Conservation (phyloP, 257 asterid species). For the Agastache rugosa region DNA sequence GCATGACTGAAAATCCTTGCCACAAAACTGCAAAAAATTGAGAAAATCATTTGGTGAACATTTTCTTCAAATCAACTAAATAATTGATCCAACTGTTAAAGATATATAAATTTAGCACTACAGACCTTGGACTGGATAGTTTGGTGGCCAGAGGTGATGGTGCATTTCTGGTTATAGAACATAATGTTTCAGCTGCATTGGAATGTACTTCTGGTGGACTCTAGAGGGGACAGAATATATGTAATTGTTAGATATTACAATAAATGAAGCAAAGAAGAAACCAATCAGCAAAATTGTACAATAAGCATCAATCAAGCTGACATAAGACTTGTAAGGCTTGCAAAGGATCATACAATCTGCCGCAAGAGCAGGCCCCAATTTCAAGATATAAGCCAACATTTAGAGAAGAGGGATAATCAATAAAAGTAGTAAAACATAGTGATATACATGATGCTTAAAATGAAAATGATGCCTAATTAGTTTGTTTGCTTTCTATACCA, state of each 20-base stretch:
- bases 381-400: neutral
- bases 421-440: neutral
- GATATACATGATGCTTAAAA: neutral
- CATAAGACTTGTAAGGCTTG: slow-evolving; percentile 10
- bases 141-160: slow-evolving; percentile 90
- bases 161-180: slow-evolving; percentile 85
- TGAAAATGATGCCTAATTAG: neutral
- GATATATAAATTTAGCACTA: slow-evolving; percentile 19
- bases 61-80: slow-evolving; percentile 11
- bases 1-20: slow-evolving; percentile 89
- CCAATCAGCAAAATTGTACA: slow-evolving; percentile 15
- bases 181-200: slow-evolving; percentile 91
- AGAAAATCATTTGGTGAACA: slow-evolving; percentile 28
- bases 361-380: neutral
- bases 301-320: neutral
- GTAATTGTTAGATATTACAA: slow-evolving; percentile 21
- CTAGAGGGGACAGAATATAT: slow-evolving; percentile 48
- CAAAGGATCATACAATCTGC: neutral
- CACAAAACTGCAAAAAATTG: slow-evolving; percentile 67
- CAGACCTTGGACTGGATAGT: slow-evolving; percentile 88
- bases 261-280: slow-evolving; percentile 6
- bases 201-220: slow-evolving; percentile 90
- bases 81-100: slow-evolving; percentile 8
- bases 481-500: neutral
- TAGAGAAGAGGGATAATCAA: neutral